Evolutionary conservation across 345 rosid genomes (phyloP).

Genomic region (Lagerstroemia speciosa): DNA sequence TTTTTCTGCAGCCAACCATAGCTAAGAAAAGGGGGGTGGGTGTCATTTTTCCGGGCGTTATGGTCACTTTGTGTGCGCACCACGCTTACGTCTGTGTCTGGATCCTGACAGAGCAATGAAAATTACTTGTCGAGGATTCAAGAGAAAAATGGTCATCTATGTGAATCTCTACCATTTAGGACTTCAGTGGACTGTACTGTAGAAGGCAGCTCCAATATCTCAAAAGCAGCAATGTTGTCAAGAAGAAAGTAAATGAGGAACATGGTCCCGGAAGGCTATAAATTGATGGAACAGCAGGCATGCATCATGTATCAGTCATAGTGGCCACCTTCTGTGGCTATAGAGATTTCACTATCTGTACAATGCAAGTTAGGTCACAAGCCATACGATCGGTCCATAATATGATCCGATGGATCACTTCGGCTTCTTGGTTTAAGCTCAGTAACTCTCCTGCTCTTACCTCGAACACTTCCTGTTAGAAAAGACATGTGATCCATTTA

Average conservation of each 20-base stretch:
- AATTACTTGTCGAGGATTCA: neutral
- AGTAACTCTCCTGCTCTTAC: no score
- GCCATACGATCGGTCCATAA: neutral
- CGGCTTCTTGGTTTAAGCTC: no score
- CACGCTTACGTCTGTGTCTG: neutral
- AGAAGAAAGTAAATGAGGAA: neutral
- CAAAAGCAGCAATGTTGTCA: neutral
- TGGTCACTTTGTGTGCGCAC: neutral
- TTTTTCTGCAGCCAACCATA: neutral
- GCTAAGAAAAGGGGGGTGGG: neutral
- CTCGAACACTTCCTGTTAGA: no score
- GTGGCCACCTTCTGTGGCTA: slow-evolving; percentile 11
- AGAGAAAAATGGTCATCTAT: neutral
- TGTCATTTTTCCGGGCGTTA: neutral
- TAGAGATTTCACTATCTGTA: neutral
- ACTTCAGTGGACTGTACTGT: neutral
- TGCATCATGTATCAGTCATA: neutral
- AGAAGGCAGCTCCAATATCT: neutral
- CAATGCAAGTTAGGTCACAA: neutral
- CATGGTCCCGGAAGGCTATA: neutral
- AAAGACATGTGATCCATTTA: no score
- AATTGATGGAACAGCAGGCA: slow-evolving; percentile 2
- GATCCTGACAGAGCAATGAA: neutral
- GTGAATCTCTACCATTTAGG: neutral
- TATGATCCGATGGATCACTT: neutral